phyloP scores from a whole-genome alignment of 768 basidiomycete species.

The Lactarius evosmus region DNA sequence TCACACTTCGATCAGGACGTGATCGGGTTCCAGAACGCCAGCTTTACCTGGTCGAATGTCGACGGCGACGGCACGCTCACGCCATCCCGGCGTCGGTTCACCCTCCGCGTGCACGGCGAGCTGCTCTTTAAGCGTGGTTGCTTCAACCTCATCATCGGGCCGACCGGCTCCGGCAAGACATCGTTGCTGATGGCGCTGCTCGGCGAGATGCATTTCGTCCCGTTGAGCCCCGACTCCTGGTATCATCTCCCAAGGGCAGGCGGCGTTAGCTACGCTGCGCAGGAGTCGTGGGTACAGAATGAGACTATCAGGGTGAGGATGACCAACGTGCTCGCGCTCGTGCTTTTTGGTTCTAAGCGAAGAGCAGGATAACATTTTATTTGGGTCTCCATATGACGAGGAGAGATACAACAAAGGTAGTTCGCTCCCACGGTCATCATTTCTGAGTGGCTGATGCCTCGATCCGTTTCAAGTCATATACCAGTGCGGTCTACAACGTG shows the following conservation, averaged over 20 bases:
- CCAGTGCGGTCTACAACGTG: slow-evolving; percentile 36
- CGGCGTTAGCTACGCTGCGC: slow-evolving; percentile 77
- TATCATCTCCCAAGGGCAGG: slow-evolving; percentile 63
- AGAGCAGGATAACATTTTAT: slow-evolving; percentile 49
- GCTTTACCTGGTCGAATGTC: slow-evolving; percentile 52
- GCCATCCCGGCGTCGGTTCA: slow-evolving; percentile 46
- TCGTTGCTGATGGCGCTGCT: slow-evolving; percentile 63
- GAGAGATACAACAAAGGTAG: slow-evolving; percentile 42
- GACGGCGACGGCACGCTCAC: slow-evolving; percentile 37
- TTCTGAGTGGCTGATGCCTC: not conserved
- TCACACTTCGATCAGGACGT: slow-evolving; percentile 23
- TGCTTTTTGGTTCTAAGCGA: not conserved
- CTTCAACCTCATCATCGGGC: slow-evolving; percentile 59
- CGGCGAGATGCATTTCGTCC: slow-evolving; percentile 66
- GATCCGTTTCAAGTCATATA: slow-evolving; percentile 13
- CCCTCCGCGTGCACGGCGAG: slow-evolving; percentile 50
- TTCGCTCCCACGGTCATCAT: not conserved
- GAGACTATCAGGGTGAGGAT: slow-evolving; percentile 60
- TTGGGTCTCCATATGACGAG: slow-evolving; percentile 46
- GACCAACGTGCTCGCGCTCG: not conserved
- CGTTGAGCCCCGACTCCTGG: slow-evolving; percentile 52
- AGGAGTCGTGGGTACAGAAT: slow-evolving; percentile 85
- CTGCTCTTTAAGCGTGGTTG: slow-evolving; percentile 50
- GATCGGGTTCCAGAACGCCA: slow-evolving; percentile 55
- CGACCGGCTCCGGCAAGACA: slow-evolving; percentile 60